These are phyloP conservation scores for Gentiana straminea DNA, from an alignment of 257 asterid genomes.

Conservation along the genomic window DNA sequence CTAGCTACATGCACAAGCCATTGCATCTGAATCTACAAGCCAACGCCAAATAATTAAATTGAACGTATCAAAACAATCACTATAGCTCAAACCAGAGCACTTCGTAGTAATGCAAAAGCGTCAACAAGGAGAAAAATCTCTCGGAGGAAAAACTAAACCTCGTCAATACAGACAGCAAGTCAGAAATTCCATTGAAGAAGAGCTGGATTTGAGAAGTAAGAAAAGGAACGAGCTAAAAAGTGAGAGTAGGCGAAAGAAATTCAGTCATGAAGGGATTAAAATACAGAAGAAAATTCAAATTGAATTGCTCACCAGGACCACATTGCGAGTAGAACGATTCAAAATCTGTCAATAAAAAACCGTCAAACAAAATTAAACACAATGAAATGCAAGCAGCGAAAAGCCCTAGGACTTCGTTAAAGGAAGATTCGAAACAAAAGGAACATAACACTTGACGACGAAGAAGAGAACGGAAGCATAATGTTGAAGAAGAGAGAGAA, in stretches of 20 bases:
- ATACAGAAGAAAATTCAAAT: not conserved
- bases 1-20: too few relatives aligned
- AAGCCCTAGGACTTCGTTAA: constrained; percentile 2
- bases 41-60: too few relatives aligned
- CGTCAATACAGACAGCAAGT: not conserved
- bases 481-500: too few relatives aligned
- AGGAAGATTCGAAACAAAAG: not conserved
- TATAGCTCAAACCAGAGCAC: too few relatives aligned
- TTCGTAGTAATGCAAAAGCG: not conserved
- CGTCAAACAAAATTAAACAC: not conserved
- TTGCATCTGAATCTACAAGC: too few relatives aligned
- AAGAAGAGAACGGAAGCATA: too few relatives aligned
- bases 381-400: not conserved
- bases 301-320: constrained; percentile 19
- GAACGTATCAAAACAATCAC: too few relatives aligned
- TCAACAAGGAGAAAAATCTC: not conserved
- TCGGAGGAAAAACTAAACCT: too few relatives aligned
- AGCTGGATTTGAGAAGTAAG: not conserved
- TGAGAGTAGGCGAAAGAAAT: not conserved
- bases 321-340: constrained; percentile 19
- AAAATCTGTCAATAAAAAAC: constrained; percentile 13
- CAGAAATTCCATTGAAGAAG: not conserved
- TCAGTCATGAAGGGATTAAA: not conserved
- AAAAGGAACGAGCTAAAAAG: not conserved
- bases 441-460: too few relatives aligned